Base-by-base conservation (phyloP, 768 basidiomycete genomes). In the Suillus placidus region DNA sequence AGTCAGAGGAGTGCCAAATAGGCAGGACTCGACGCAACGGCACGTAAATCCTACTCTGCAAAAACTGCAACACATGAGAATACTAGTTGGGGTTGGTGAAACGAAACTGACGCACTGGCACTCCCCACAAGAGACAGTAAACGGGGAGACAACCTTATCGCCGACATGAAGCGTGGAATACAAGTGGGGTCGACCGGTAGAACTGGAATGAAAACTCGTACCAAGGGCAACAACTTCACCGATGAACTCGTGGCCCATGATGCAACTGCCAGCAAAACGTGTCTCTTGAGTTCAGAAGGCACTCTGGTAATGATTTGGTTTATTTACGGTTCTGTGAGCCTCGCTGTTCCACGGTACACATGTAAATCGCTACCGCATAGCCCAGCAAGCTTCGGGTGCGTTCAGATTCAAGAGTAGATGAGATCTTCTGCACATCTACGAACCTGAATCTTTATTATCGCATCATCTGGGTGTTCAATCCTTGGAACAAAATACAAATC, bases 61-160 rank as follows among this genome's bases (percentile, higher is more conserved):
- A 57, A 86, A 85, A 60, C 92, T 94, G 60, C 32, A 54, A 34
- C 18, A 23, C 3, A 35, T 61, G 35, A 63, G 40, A 18, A 62
- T 7, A 23, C 9, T 34, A 16, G 32, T 38, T 45, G n/a, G 51
- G 1, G 3, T 26, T 38, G 9, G 18, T 7, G n/a, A 57, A 26
- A 37, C 8, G 12, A 14, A 37, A 40, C 6, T 13, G 2, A 82
- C 87, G 71, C 66, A 94, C 92, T 88, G 85, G 83, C 93, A 94
- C 72, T 93, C 91, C n/a, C 88, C 89, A 68, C 93, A 94, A 58
- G 86, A 91, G n/a, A 85, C 82, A 0, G 91, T 91, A 76, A 93
- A 94, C 3, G 93, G 90, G 1, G 91, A 87, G 30, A 94, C 87
- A 16, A 94, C 89, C 71, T 87, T 90, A 72, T 94, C 89, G 6